These are phyloP conservation scores for Cymbopogon citratus DNA, from an alignment of 176 grass and related monocot genomes.

Conservation along the genomic window DNA sequence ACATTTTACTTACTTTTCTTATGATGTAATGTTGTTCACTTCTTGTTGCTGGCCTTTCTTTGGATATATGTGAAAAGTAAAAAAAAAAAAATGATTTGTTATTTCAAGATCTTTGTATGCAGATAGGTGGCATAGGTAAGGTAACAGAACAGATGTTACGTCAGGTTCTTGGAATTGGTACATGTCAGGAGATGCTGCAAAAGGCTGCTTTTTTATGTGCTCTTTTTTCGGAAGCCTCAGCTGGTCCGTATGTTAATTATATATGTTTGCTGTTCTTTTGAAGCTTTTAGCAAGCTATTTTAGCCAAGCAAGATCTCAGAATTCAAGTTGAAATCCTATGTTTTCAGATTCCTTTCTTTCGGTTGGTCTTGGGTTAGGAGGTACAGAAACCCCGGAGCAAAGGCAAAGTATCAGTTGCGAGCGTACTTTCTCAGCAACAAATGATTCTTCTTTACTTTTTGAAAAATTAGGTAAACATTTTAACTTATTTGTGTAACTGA, in stretches of 20 bases:
- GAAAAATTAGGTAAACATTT: slow-evolving; percentile 61
- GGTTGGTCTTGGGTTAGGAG: slow-evolving; percentile 83
- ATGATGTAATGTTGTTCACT: not conserved
- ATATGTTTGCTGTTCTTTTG: slow-evolving; percentile 20
- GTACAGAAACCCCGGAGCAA: slow-evolving; percentile 75
- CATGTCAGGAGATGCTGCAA: slow-evolving; percentile 79
- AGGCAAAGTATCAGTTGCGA: slow-evolving; percentile 83
- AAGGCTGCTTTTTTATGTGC: slow-evolving; percentile 73
- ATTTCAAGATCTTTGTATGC: slow-evolving; percentile 53
- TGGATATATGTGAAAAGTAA: slow-evolving; percentile 12
- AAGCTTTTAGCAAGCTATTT: slow-evolving; percentile 24
- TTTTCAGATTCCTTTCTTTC: slow-evolving; percentile 94
- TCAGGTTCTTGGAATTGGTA: slow-evolving; percentile 82
- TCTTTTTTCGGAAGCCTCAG: slow-evolving; percentile 80
- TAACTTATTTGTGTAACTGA: not conserved
- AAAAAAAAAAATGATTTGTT: slow-evolving; percentile 35
- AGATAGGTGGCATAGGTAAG: slow-evolving; percentile 98
- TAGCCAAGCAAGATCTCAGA: slow-evolving; percentile 6
- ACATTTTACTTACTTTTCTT: not conserved
- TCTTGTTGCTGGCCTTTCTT: not conserved
- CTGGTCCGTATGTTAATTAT: slow-evolving; percentile 51
- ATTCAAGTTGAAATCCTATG: slow-evolving; percentile 15
- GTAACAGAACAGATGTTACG: slow-evolving; percentile 83
- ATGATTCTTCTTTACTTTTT: slow-evolving; percentile 55
- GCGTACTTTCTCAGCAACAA: slow-evolving; percentile 69